These are phyloP conservation scores for Hypomyces rosellus DNA, from an alignment of 2,329 filamentous ascomycete species.

Conservation along the genomic window DNA sequence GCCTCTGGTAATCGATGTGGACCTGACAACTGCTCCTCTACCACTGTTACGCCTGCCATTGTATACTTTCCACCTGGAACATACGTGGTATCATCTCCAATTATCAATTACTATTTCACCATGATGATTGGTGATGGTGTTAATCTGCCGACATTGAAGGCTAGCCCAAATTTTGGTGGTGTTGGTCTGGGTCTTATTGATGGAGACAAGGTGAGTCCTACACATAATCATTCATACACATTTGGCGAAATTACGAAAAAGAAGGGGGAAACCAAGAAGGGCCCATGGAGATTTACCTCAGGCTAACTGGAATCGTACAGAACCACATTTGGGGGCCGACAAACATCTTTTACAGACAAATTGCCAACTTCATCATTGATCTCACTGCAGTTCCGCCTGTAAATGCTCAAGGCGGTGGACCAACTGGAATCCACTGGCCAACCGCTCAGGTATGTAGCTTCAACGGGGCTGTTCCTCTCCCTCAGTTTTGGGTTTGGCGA, in stretches of 20 bases:
- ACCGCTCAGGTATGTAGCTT: neutral
- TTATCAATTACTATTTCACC: conserved; percentile 59
- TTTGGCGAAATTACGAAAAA: neutral
- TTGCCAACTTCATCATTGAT: conserved; percentile 1
- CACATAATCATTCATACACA: neutral
- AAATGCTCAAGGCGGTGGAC: neutral
- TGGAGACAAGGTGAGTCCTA: conserved; percentile 24
- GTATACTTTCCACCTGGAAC: conserved; percentile 38
- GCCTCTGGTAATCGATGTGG: conserved; percentile 30
- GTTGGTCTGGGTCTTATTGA: conserved; percentile 50
- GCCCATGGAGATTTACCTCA: too few species aligned
- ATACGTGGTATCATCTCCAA: conserved; percentile 50
- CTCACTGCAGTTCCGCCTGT: neutral
- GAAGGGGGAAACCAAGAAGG: neutral
- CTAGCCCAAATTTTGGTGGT: conserved; percentile 39
- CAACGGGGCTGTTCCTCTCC: too few species aligned
- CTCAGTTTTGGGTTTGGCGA: too few species aligned
- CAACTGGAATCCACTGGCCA: neutral
- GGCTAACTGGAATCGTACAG: too few species aligned
- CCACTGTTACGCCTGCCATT: conserved; percentile 20
- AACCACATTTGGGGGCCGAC: conserved; percentile 22
- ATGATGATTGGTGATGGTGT: conserved; percentile 40
- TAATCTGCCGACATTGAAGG: conserved; percentile 48
- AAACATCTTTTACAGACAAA: conserved; percentile 2
- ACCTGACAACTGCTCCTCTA: conserved; percentile 21